Evolutionary conservation across 1,284 basidiomycete genomes (phyloP).

Genomic region (Tilletia caries): DNA sequence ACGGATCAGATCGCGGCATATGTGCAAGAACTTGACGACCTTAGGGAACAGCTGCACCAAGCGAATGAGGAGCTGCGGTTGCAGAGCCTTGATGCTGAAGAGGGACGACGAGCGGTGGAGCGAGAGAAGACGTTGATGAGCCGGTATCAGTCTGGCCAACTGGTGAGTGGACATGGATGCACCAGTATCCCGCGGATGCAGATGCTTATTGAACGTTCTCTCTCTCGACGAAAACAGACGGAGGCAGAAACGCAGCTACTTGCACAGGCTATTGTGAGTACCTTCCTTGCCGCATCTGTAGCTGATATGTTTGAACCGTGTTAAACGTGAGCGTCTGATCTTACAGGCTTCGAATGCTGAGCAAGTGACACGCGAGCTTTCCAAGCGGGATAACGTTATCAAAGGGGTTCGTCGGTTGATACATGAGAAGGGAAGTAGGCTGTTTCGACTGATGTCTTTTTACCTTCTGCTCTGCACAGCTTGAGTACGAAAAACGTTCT

Average conservation of each 20-base stretch:
- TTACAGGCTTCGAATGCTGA: slow-evolving; percentile 8
- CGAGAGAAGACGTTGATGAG: not conserved
- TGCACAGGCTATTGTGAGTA: slow-evolving; percentile 3
- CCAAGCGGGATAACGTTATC: slow-evolving; percentile 5
- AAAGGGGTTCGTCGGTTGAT: not conserved
- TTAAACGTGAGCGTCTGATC: not conserved
- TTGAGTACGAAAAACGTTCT: slow-evolving; percentile 10
- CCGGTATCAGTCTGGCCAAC: slow-evolving; percentile 1
- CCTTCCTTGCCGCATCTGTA: too few species aligned
- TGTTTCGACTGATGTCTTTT: not conserved
- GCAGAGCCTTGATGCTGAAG: not conserved
- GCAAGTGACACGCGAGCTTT: not conserved
- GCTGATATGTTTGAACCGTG: too few species aligned
- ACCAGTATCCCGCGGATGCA: too few species aligned
- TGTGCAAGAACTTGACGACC: not conserved
- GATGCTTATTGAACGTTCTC: too few species aligned
- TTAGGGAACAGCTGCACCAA: not conserved
- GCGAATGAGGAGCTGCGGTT: not conserved
- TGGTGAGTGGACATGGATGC: not conserved
- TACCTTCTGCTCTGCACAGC: not conserved
- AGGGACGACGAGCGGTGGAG: not conserved
- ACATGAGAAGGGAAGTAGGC: too few species aligned
- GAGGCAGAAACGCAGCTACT: slow-evolving; percentile 7
- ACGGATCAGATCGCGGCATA: not conserved
- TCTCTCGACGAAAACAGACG: too few species aligned